Conservation (phyloP, 2,329 filamentous ascomycete species). For the Cytospora paraplurivora region DNA sequence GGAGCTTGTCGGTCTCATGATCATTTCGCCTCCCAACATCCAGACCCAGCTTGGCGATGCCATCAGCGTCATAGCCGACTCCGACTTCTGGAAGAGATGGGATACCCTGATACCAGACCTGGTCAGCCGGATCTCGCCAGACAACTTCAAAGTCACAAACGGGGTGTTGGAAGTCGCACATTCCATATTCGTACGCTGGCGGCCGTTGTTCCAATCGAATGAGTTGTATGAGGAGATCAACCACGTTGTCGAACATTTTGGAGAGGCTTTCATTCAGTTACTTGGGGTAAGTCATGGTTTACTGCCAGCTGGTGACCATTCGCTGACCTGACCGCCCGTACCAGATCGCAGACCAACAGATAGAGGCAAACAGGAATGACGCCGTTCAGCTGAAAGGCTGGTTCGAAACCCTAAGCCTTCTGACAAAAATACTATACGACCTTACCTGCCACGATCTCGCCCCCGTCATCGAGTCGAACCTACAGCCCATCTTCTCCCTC, state of each 20-base stretch:
- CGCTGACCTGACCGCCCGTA: slow-evolving; percentile 6
- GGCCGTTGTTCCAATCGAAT: slow-evolving; percentile 90
- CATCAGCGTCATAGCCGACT: slow-evolving; percentile 96
- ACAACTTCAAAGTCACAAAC: slow-evolving; percentile 83
- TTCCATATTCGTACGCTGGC: slow-evolving; percentile 96
- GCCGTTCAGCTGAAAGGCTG: slow-evolving; percentile 73
- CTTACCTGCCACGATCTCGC: slow-evolving; percentile 97
- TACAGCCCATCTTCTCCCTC: slow-evolving; percentile 73
- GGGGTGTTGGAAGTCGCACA: slow-evolving; percentile 96
- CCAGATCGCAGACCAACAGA: slow-evolving; percentile 67
- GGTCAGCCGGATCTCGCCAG: slow-evolving; percentile 79
- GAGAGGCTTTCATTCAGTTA: slow-evolving; percentile 77
- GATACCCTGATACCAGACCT: slow-evolving; percentile 95
- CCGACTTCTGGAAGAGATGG: slow-evolving; percentile 95
- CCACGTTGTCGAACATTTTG: slow-evolving; percentile 87
- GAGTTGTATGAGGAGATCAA: slow-evolving; percentile 94
- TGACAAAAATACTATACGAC: slow-evolving; percentile 92
- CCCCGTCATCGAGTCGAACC: slow-evolving; percentile 89
- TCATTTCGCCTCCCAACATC: slow-evolving; percentile 80
- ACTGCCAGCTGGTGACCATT: too few species aligned
- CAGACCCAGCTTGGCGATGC: slow-evolving; percentile 95
- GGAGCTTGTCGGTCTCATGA: slow-evolving; percentile 96
- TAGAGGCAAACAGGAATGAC: slow-evolving; percentile 76
- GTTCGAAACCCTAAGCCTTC: slow-evolving; percentile 82
- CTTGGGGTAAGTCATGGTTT: slow-evolving; percentile 60